A percentile compares a stretch with the other conserved stretches of the same genome.
These are phyloP conservation scores for Beauveria australis DNA, from an alignment of 2,329 filamentous ascomycete genomes.

Conservation along the genomic window DNA sequence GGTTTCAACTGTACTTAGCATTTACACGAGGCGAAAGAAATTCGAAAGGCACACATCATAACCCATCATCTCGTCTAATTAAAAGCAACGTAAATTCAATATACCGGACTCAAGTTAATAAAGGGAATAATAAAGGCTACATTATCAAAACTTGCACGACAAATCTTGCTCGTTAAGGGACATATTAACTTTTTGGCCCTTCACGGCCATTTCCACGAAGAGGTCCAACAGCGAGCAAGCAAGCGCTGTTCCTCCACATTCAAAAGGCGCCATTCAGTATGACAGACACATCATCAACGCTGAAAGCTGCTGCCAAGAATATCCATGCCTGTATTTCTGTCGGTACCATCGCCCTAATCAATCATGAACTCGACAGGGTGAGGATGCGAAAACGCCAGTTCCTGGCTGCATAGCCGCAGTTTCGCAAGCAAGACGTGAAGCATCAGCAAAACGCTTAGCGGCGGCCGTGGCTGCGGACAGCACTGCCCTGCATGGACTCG, in stretches of 20 bases:
- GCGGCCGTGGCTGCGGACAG: constrained; percentile 85
- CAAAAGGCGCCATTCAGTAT: neutral
- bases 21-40: neutral
- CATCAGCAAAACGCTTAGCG: constrained; percentile 48
- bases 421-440: constrained; percentile 14
- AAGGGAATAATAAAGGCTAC: constrained; percentile 26
- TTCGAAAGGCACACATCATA: neutral
- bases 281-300: neutral
- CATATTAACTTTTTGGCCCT: constrained; percentile 10
- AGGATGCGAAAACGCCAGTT: constrained; percentile 18
- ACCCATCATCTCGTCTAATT: neutral
- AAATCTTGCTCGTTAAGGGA: constrained; percentile 14
- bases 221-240: constrained; percentile 8
- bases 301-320: constrained; percentile 15
- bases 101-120: constrained; percentile 17
- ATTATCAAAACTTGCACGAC: constrained; percentile 26
- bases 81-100: neutral
- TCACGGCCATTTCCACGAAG: neutral
- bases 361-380: constrained; percentile 26
- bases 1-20: neutral
- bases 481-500: constrained; percentile 83
- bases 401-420: constrained; percentile 20
- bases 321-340: constrained; percentile 23
- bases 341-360: constrained; percentile 18
- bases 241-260: constrained; percentile 9